Evolutionary conservation across 495 filamentous ascomycete genomes (phyloP).

Genomic region (Lasiosphaeriaceae sp.): DNA sequence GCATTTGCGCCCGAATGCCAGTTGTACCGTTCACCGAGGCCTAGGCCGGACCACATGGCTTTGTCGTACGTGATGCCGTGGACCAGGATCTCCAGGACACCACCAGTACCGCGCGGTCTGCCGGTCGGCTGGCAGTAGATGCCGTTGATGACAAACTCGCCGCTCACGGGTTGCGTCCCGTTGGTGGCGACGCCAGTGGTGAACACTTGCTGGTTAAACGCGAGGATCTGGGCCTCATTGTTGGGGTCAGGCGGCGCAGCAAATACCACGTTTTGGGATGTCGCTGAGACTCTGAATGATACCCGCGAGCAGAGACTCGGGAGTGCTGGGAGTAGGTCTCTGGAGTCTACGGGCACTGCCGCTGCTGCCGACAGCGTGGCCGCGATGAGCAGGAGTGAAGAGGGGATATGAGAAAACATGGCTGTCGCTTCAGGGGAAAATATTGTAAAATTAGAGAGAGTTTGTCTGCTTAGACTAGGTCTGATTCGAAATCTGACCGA

Average conservation of each 20-base stretch:
- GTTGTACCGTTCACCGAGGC: conserved; percentile 11
- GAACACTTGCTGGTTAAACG: not conserved
- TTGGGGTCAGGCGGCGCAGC: not conserved
- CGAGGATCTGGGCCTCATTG: not conserved
- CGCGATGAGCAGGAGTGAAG: too few species aligned
- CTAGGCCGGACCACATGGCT: conserved; percentile 13
- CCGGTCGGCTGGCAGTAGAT: conserved; percentile 11
- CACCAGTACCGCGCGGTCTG: not conserved
- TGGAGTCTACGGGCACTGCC: too few species aligned
- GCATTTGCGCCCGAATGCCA: conserved; percentile 16
- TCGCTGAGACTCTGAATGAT: conserved; percentile 1
- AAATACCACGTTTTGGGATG: conserved; percentile 2
- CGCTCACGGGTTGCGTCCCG: conserved; percentile 4
- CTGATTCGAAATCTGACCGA: too few species aligned
- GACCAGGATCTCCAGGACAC: conserved; percentile 19
- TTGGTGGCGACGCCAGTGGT: not conserved
- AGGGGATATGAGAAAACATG: too few species aligned
- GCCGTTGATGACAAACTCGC: conserved; percentile 9
- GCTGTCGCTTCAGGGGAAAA: too few species aligned
- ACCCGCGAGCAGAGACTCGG: not conserved
- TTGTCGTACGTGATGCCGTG: conserved; percentile 25
- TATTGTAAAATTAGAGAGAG: too few species aligned
- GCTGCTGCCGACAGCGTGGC: too few species aligned
- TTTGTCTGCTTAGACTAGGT: too few species aligned
- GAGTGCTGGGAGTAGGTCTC: too few species aligned